Evolutionary conservation across 2,329 filamentous ascomycete species (phyloP).

Genomic region (Gnomoniopsis sp.): DNA sequence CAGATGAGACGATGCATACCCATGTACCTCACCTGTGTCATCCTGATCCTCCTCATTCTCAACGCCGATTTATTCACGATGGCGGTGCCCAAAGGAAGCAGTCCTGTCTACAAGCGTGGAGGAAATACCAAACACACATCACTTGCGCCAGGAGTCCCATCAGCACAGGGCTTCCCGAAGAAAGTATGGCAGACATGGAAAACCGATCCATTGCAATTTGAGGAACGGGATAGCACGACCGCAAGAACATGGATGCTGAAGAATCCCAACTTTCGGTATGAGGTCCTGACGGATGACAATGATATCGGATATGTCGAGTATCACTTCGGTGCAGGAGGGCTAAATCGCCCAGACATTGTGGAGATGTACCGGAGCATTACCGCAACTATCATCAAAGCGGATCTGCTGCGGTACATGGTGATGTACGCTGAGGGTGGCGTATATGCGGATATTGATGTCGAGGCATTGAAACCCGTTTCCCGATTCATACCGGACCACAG

Average conservation of each 20-base stretch:
- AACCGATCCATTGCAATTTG: constrained; percentile 63
- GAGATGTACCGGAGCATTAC: constrained; percentile 57
- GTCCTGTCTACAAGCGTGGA: constrained; percentile 25
- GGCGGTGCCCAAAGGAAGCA: constrained; percentile 1
- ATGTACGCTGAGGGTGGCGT: constrained; percentile 64
- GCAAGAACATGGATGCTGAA: constrained; percentile 64
- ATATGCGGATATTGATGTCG: constrained; percentile 42
- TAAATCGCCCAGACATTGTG: constrained; percentile 66
- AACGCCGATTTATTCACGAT: constrained; percentile 37
- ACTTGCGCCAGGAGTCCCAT: constrained; percentile 8
- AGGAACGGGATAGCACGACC: constrained; percentile 56
- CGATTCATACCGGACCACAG: constrained; percentile 61
- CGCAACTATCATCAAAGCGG: constrained; percentile 64
- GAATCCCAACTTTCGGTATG: constrained; percentile 65
- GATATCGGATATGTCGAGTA: constrained; percentile 65
- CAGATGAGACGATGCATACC: constrained; percentile 42
- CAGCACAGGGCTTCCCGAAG: constrained; percentile 44
- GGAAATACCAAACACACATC: constrained; percentile 17
- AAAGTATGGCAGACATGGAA: constrained; percentile 82
- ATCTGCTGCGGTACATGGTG: constrained; percentile 63
- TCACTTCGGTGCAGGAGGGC: constrained; percentile 61
- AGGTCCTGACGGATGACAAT: constrained; percentile 67
- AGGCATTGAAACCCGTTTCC: constrained; percentile 35
- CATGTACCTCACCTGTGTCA: constrained; percentile 40
- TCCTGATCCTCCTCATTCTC: constrained; percentile 43